phyloP scores from a whole-genome alignment of 305 asterid genomes.

The Fraxinus ornus region DNA sequence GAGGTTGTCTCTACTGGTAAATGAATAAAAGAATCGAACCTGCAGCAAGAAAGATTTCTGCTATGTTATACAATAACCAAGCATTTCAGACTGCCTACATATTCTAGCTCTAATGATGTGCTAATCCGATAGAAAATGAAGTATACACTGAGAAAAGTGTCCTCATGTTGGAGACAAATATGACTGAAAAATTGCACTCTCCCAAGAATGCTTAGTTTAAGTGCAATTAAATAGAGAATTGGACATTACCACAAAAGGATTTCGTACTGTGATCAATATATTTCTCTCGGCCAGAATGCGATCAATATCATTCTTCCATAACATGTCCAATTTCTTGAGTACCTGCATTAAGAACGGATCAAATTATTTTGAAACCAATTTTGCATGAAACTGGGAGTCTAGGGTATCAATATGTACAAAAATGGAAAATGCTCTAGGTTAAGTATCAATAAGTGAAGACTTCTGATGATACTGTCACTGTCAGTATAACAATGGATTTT shows the following conservation, averaged over 20 bases:
- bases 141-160: neutral
- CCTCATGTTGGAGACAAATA: conserved; percentile 16
- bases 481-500: conserved; percentile 5
- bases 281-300: conserved; percentile 96
- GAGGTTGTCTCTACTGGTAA: conserved; percentile 85
- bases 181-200: conserved; percentile 9
- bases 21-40: conserved; percentile 95
- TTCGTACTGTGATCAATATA: conserved; percentile 88
- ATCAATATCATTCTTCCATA: conserved; percentile 92
- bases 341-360: conserved; percentile 55
- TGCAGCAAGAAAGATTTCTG: conserved; percentile 36
- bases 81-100: conserved; percentile 7
- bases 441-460: conserved; percentile 16
- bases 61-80: conserved; percentile 21
- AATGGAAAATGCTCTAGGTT: conserved; percentile 20
- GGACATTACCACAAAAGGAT: conserved; percentile 85
- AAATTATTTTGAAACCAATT: conserved; percentile 20
- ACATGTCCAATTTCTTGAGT: conserved; percentile 85
- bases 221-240: conserved; percentile 14
- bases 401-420: conserved; percentile 10
- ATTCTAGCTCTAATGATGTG: conserved; percentile 15
- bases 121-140: neutral
- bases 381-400: conserved; percentile 4
- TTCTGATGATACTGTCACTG: neutral
- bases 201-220: conserved; percentile 19